A percentile compares a stretch with the other conserved stretches of the same genome.
Conservation (phyloP, 257 asterid genomes). For the Prunella vulgaris region DNA sequence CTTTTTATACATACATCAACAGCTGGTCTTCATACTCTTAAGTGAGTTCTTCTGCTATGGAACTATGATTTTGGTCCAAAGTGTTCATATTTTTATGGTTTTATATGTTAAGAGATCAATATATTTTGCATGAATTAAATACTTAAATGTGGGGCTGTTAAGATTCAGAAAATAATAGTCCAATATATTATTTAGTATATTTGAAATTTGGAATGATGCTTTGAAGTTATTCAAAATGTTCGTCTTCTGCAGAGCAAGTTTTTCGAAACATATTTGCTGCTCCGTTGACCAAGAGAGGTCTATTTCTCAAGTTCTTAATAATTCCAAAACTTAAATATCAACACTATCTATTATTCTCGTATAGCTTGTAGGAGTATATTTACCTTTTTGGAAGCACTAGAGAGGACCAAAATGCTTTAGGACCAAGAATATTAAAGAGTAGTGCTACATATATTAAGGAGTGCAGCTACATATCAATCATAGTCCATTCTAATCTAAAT, state of each 20-base stretch:
- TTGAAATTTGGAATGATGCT: no score
- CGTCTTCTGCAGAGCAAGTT: conserved; percentile 69
- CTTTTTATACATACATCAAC: conserved; percentile 22
- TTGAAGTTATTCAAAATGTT: neutral
- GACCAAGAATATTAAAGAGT: no score
- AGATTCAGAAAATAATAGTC: no score
- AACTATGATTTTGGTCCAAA: neutral
- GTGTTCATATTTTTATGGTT: neutral
- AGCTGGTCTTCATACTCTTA: conserved; percentile 4
- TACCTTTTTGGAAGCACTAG: no score
- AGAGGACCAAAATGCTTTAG: no score
- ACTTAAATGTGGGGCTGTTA: no score
- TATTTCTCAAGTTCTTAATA: conserved; percentile 92
- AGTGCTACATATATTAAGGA: no score
- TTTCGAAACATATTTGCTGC: conserved; percentile 96
- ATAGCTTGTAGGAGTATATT: neutral
- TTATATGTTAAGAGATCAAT: neutral
- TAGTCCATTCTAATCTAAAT: no score
- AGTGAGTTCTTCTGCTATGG: conserved; percentile 11
- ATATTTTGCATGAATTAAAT: no score
- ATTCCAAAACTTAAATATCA: no score
- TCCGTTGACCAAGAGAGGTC: conserved; percentile 95
- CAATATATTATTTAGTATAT: no score
- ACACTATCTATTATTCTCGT: neutral
- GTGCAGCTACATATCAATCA: no score